Evolutionary conservation across 192 early-diverging fungal species (phyloP), one percentile per base, ranked within the genome.

Genomic region (Backusella liffmaniae): DNA sequence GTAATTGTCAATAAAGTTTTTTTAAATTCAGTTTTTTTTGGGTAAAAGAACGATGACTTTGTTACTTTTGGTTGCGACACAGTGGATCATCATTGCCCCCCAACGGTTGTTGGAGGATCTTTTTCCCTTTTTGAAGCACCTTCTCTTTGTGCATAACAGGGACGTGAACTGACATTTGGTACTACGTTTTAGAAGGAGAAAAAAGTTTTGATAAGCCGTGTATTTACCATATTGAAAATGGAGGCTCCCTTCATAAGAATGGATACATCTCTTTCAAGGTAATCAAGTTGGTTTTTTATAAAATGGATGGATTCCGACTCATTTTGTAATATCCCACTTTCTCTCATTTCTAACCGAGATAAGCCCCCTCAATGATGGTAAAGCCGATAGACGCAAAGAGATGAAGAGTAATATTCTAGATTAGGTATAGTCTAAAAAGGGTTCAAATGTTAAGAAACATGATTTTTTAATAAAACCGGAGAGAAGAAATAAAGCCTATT

Each of bases 371-470:
- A 3, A 18, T 26, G 26, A 49, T 49, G 16, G 46, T 18, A 5
- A 99, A 39, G 96, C 98, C 30, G 97, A 99, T 16, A n/a, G 4
- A 18, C 46, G 4, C 46, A 16, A 49, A 49, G 0, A 18, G 16
- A 16, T 49, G 16, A 0, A 13, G 10, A n/a, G 37, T 37, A 0
- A 49, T 49, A 18, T 86, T 84, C 90, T 56, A 85, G 94, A 67
- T 86, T 99, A 72, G 98, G 98, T 62, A 93, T 99, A 75, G 98
- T 96, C 86, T 84, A 90, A 78, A 32, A 94, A 87, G 56, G 96
- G 96, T 53, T 90, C 93, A 44, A 96, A 96, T 83, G 92, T 86
- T 93, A 77, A 62, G 46, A 67, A 4, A 46, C 37, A 49, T 74
- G 42, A 36, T 42, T 74, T 37, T 80, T 32, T 41, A 34, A 15